A percentile compares a stretch with the other conserved stretches of the same genome.
phyloP scores from a whole-genome alignment of 2,329 filamentous ascomycete genomes.

The Alternaria incomplexa region DNA sequence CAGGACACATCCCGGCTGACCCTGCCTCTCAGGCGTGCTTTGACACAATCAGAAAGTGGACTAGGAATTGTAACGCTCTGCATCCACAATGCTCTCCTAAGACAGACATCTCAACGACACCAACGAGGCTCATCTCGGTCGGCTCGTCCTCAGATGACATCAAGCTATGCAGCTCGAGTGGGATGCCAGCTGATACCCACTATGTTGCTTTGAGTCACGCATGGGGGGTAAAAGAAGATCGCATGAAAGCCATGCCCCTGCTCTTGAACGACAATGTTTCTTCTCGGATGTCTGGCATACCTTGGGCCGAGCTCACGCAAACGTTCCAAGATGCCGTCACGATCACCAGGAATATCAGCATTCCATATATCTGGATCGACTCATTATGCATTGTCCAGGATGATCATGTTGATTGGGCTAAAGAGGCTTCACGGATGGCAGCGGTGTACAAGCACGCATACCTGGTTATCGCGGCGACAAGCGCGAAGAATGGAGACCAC shows the following conservation, averaged over 20 bases:
- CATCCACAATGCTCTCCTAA: neutral
- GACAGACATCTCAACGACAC: fast-evolving
- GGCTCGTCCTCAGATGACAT: neutral
- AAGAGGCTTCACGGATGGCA: neutral
- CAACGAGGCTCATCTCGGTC: neutral
- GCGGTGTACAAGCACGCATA: neutral
- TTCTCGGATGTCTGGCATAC: neutral
- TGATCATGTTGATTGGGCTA: fast-evolving
- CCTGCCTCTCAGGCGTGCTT: neutral
- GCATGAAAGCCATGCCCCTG: neutral
- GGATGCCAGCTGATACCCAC: fast-evolving
- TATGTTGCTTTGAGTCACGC: neutral
- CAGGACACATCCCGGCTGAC: neutral
- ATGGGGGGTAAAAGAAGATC: neutral
- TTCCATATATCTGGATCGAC: neutral
- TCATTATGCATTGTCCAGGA: neutral
- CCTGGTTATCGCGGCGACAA: neutral
- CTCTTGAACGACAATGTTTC: fast-evolving
- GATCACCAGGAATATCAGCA: neutral
- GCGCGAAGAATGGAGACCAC: neutral
- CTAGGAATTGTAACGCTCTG: fast-evolving
- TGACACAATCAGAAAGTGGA: neutral
- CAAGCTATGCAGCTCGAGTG: neutral
- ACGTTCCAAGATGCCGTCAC: neutral
- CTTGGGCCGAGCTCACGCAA: neutral